These are phyloP conservation scores for Mortierella sp. DNA, from an alignment of 371 early-diverging fungal species.

Conservation along the genomic window DNA sequence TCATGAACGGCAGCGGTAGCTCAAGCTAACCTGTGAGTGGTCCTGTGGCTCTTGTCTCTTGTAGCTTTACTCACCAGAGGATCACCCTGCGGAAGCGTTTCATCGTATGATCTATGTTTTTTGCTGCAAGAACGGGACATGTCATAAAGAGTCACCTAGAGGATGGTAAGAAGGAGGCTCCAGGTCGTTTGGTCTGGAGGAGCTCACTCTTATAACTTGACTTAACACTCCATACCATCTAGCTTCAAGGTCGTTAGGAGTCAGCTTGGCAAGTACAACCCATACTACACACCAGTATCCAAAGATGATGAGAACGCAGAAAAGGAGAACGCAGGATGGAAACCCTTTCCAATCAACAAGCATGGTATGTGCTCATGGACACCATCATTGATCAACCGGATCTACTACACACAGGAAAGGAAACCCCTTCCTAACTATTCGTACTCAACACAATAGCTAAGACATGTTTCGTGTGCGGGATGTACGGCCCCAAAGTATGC, in stretches of 20 bases:
- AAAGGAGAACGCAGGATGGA: conserved; percentile 52
- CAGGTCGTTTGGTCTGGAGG: no score
- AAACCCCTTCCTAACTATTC: no score
- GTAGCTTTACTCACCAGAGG: conserved; percentile 92
- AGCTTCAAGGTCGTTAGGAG: conserved; percentile 89
- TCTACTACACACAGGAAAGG: no score
- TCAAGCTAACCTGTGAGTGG: no score
- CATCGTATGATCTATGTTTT: conserved; percentile 92
- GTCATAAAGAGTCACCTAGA: conserved; percentile 73
- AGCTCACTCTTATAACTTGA: not conserved
- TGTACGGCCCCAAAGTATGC: conserved; percentile 83
- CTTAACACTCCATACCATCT: not conserved
- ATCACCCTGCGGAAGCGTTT: conserved; percentile 86
- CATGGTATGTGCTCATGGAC: no score
- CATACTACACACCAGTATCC: conserved; percentile 67
- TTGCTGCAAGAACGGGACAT: conserved; percentile 87
- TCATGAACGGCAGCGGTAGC: not conserved
- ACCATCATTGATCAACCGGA: no score
- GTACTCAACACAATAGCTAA: no score
- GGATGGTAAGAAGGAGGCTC: conserved; percentile 75
- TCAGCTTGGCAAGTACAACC: conserved; percentile 87
- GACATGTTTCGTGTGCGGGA: conserved; percentile 81
- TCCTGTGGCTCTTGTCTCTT: no score
- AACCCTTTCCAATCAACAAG: conserved; percentile 30
- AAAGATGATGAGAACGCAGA: conserved; percentile 50